Evolutionary conservation across 371 early-diverging fungal species (phyloP), one percentile per base, ranked within the genome.

Genomic region (Lichtheimia hyalospora): DNA sequence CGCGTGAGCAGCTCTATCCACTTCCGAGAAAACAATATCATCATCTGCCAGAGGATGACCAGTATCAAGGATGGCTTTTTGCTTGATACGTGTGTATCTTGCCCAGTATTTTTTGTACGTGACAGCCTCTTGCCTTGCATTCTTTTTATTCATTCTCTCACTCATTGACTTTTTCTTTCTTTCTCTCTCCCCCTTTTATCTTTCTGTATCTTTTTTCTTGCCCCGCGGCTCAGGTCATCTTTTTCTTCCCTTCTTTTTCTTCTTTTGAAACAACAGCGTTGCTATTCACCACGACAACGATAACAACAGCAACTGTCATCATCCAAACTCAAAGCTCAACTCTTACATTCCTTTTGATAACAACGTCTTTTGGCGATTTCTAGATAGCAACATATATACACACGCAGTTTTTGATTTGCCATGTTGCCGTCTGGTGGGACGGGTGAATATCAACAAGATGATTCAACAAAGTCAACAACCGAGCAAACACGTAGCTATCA

Each of bases 391-490:
- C 34, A 8, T 8, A 34, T 8, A 34, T 10, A 34, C 34, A 28
- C 7, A 34, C 25, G 8, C 8, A 34, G 34, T 34, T 34, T 24
- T 44, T 58, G 8, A 20, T 18, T 39, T 24, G 43, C 34, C 52
- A 52, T 41, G 60, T 59, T 59, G 8, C 46, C 53, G 25, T 40
- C 51, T 54, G 42, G 21, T 44, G 23, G 16, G n/a, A 10, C 39
- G 20, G 39, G 40, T 8, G 34, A 49, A 5, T 34, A 28, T 21
- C 10, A 43, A 21, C 16, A 54, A 18, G 34, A 20, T n/a, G 41
- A 54, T 23, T 12, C 59, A 51, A 20, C 59, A 58, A 50, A 39
- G 41, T 14, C 59, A 58, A n/a, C 50, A 49, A 51, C 49, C 23
- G 18, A 50, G 23, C 39, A 46, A 18, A 15, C 49, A 28, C 24